A percentile compares a stretch with the other conserved stretches of the same genome.
phyloP scores from a whole-genome alignment of 2,329 filamentous ascomycete genomes.

The Lasiodiplodia citricola region DNA sequence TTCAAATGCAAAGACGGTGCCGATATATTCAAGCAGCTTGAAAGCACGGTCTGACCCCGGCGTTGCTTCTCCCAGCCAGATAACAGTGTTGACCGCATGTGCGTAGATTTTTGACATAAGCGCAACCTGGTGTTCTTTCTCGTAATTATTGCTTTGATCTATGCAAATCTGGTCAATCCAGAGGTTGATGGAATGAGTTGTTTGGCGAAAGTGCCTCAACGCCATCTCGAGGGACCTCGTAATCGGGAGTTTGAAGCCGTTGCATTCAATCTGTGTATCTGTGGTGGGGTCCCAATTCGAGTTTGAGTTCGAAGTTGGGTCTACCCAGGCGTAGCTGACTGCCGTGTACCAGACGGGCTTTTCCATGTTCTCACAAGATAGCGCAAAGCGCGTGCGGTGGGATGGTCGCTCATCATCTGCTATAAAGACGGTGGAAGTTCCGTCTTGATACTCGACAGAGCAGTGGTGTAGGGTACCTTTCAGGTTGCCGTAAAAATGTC shows the following conservation, averaged over 20 bases:
- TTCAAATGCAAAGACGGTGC: slow-evolving; percentile 28
- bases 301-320: background rate
- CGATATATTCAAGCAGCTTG: slow-evolving; percentile 29
- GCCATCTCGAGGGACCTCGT: slow-evolving; percentile 32
- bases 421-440: slow-evolving; percentile 9
- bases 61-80: slow-evolving; percentile 35
- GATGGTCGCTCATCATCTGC: background rate
- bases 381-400: slow-evolving; percentile 31
- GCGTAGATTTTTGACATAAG: slow-evolving; percentile 36
- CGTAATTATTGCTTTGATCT: slow-evolving; percentile 31
- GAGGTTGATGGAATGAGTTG: slow-evolving; percentile 32
- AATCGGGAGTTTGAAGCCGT: slow-evolving; percentile 28
- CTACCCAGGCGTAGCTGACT: slow-evolving; percentile 35
- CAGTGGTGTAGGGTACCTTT: slow-evolving; percentile 31
- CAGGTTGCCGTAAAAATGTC: slow-evolving; percentile 22
- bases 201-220: slow-evolving; percentile 30
- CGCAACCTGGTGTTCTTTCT: slow-evolving; percentile 36
- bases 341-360: slow-evolving; percentile 35
- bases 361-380: slow-evolving; percentile 28
- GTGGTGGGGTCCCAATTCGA: background rate
- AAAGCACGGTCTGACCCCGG: slow-evolving; percentile 30
- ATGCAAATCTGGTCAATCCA: slow-evolving; percentile 37
- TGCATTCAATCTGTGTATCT: background rate
- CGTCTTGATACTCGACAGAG: slow-evolving; percentile 34
- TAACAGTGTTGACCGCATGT: slow-evolving; percentile 35